Evolutionary conservation across 306 rosid genomes (phyloP).

Genomic region (Ormosia semicastrata): DNA sequence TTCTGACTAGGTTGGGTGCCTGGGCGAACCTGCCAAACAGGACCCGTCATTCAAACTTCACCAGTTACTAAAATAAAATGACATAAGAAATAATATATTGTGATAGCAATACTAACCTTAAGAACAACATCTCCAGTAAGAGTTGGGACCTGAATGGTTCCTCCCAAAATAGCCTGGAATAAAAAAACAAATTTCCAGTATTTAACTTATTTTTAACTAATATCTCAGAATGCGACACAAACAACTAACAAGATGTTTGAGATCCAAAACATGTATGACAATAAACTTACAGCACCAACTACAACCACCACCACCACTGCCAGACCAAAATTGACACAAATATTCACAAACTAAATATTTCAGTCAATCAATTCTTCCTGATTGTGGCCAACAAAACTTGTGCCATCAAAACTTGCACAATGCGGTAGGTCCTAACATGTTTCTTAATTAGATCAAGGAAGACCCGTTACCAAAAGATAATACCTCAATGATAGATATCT

Average conservation of each 20-base stretch:
- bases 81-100: conserved; percentile 1
- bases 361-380: background rate
- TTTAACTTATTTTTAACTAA: background rate
- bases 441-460: conserved; percentile 1
- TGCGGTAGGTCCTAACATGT: background rate
- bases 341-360: background rate
- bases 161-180: conserved; percentile 89
- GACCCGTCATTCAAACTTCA: background rate
- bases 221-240: background rate
- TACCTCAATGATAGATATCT: background rate
- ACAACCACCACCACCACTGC: background rate
- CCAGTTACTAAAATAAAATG: background rate
- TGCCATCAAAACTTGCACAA: background rate
- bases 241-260: background rate
- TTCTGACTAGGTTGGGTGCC: conserved; percentile 94
- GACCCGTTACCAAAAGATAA: background rate
- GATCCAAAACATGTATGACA: conserved; percentile 2
- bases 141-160: conserved; percentile 86
- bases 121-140: conserved; percentile 84
- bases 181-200: background rate
- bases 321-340: background rate
- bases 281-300: conserved; percentile 10
- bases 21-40: conserved; percentile 67
- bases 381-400: background rate
- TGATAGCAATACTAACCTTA: conserved; percentile 54